Base-by-base conservation (phyloP, 768 basidiomycete species). In the Lyophyllum semitale region DNA sequence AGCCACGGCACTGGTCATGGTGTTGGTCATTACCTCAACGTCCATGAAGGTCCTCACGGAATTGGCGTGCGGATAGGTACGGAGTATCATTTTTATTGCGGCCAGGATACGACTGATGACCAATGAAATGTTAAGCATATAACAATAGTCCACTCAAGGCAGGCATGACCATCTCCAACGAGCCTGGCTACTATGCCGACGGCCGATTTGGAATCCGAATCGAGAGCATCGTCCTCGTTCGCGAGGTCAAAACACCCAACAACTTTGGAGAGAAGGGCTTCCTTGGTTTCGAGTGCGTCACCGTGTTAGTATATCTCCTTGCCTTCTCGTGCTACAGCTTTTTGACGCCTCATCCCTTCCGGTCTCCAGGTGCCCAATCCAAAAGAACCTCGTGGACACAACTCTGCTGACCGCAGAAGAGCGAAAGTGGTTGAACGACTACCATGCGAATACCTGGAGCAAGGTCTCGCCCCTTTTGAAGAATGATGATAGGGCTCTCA, bases 1-100 rank as follows among this genome's bases (percentile, higher is more conserved):
- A 89, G 93, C 56, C 95, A 97, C 58, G 91, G 93, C 4, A 97
- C 95, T 18, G 94, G 94, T 0, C 96, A 98, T 63, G 96, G 97
- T 30, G 90, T 99, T 29, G 96, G 96, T 0, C 88, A 91, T 60
- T 98, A 89, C 74, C 72, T 98, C 51, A 97, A 97, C 57, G 95
- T 98, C 0, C 95, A 98, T 63, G 95, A 98, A 79, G 89, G 88
- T 2, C 84, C 84, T 2, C 85, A 88, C 30, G 84, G 84, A 6
- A 84, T 87, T 52, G 84, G 85, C 43, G 73, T 82, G 33, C 77
- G 83, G 61, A 83, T 84, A 58, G 68, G 78, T 79, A 58, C 29
- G 37, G 63, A 51, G 12, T 60, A 53, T 37, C 18, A 15, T 7
- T 48, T 33, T 59, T 22, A 23, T 29, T 15, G 18, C 4, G 17